Evolutionary conservation across 257 asterid species (phyloP), one percentile per base, ranked within the genome.

Genomic region (Scutellaria baicalensis): DNA sequence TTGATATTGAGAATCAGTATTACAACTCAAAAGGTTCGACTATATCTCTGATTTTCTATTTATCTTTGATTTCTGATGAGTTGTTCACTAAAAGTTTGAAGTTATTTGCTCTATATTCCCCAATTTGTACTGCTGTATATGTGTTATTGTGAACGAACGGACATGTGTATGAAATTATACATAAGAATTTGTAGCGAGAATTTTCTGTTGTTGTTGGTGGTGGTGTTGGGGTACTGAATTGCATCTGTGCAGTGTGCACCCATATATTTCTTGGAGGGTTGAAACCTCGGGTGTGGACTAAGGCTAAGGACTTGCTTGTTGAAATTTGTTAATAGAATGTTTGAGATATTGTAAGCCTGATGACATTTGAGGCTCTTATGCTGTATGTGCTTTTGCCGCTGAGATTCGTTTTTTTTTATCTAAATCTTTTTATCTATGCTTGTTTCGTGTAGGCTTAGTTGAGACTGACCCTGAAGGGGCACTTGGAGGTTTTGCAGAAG

Each of bases 391-490:
- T 57, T 49, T 64, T 4, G 45, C 20, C 2, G 31, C 12, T 50
- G 44, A 54, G 3, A 18, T 27, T 12, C 0, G 16, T 64, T 61
- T 16, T 64, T 61, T 16, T 35, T 64, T 51, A 13, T 31, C 38
- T 20, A 35, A 64, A 57, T 63, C 40, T 59, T 72, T 9, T 27
- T 33, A 12, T 17, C 2, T 18, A 13, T 69, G 38, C 12, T 79
- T 74, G 67, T 59, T 69, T 47, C 2, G 49, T 59, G 73, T 45
- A 93, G 98, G 98, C 16, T 73, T 90, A 81, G 95, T 90, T 61
- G 98, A 93, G 80, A 85, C 96, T 1, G 93, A 88, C 55, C 97
- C 98, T 2, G 90, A 88, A 84, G 95, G 84, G 59, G 98, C 98
- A n/a, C 95, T 93, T 59, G 95, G 84, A 81, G 97, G 96, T 40